A percentile compares a stretch with the other conserved stretches of the same genome.
These are phyloP conservation scores for Pluteus cervinus DNA, from an alignment of 768 basidiomycete species.

Conservation along the genomic window DNA sequence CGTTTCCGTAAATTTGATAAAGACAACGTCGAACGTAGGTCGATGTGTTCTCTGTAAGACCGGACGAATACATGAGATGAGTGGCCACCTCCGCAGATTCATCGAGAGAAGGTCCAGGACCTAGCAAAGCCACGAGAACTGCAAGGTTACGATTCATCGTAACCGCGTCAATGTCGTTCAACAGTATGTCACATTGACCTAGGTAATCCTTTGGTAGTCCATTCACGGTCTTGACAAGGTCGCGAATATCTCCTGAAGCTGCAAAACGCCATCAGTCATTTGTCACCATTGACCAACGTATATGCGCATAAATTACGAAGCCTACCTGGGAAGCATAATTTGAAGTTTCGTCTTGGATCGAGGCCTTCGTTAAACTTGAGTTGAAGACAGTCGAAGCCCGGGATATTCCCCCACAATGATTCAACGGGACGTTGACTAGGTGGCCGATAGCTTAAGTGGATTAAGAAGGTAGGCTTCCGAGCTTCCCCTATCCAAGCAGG, in stretches of 20 bases:
- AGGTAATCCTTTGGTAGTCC: slow-evolving; percentile 26
- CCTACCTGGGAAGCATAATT: too few relatives aligned
- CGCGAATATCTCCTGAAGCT: slow-evolving; percentile 30
- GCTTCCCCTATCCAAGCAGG: slow-evolving; percentile 27
- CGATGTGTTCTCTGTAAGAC: slow-evolving; percentile 25
- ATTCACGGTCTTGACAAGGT: slow-evolving; percentile 30
- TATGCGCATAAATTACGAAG: too few relatives aligned
- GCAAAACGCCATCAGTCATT: too few relatives aligned
- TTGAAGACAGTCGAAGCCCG: slow-evolving; percentile 2
- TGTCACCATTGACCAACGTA: too few relatives aligned
- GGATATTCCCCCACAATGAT: slow-evolving; percentile 2
- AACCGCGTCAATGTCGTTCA: slow-evolving; percentile 32
- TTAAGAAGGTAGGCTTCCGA: slow-evolving; percentile 14
- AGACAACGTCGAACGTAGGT: slow-evolving; percentile 29
- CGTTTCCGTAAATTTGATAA: slow-evolving; percentile 27
- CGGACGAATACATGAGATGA: slow-evolving; percentile 38
- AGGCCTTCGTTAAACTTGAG: slow-evolving; percentile 5
- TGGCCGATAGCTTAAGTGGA: background rate
- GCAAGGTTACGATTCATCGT: slow-evolving; percentile 34
- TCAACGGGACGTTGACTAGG: background rate
- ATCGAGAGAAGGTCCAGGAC: slow-evolving; percentile 30
- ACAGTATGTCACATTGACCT: slow-evolving; percentile 30
- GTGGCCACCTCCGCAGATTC: slow-evolving; percentile 35
- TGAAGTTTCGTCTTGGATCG: slow-evolving; percentile 2
- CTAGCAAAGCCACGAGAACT: slow-evolving; percentile 30